These are phyloP conservation scores for Nemania serpens DNA, from an alignment of 2,329 filamentous ascomycete species.

Conservation along the genomic window DNA sequence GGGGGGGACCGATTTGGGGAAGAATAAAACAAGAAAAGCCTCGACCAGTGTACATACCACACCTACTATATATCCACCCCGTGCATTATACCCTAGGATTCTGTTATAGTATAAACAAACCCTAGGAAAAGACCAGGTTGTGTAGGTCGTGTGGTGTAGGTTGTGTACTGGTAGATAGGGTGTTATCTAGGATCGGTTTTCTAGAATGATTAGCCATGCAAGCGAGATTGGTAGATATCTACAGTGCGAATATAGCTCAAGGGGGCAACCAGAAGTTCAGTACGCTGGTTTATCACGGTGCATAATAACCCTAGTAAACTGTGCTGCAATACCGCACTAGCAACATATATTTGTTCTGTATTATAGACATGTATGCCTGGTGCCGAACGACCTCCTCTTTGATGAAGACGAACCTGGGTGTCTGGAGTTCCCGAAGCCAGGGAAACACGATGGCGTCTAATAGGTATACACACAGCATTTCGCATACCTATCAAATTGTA, in stretches of 20 bases:
- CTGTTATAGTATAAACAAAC: no score
- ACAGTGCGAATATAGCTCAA: constrained; percentile 5
- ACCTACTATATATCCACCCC: no score
- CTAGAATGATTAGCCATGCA: constrained; percentile 14
- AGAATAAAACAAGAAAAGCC: no score
- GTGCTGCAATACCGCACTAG: background rate
- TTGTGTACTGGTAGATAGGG: no score
- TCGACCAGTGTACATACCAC: no score
- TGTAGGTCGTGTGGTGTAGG: no score
- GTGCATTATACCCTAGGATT: no score
- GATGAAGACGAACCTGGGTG: background rate
- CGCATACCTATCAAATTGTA: background rate
- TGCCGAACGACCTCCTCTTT: constrained; percentile 1
- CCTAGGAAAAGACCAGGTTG: no score
- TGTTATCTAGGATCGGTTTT: background rate
- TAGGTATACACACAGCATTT: background rate
- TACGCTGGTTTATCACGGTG: constrained; percentile 6
- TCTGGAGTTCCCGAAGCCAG: background rate
- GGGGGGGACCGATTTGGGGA: no score
- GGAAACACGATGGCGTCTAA: background rate
- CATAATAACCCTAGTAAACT: constrained; percentile 7
- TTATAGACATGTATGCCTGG: no score
- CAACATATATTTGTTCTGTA: no score
- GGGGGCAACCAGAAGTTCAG: no score
- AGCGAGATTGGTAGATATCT: constrained; percentile 12